Conservation (phyloP, 805 yeast genomes). For the Ogataea trehaloabstinens region DNA sequence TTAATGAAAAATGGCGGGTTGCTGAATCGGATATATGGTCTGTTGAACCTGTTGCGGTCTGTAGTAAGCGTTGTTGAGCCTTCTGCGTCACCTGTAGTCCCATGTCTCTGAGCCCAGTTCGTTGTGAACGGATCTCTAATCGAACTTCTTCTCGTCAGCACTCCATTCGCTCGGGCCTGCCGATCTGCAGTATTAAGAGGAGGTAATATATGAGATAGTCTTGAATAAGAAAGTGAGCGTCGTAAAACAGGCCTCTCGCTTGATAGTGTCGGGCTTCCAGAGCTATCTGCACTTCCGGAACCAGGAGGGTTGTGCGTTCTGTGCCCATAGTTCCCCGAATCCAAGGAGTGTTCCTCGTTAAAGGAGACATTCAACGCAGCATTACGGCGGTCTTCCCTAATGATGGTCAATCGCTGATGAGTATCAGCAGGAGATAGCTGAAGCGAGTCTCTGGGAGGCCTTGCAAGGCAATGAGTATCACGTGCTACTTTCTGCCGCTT, state of each 20-base stretch:
- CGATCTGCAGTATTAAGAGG: background rate
- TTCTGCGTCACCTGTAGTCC: background rate
- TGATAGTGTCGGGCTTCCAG: background rate
- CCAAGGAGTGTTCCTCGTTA: too few species aligned
- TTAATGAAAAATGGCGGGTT: conserved; percentile 13
- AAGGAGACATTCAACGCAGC: background rate
- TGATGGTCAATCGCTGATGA: background rate
- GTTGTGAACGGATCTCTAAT: conserved; percentile 3
- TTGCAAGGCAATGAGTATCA: background rate
- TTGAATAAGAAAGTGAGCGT: background rate
- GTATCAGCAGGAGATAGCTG: background rate
- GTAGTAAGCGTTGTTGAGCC: background rate
- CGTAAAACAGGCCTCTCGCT: background rate
- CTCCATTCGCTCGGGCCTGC: background rate
- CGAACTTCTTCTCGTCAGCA: conserved; percentile 2
- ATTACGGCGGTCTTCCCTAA: background rate
- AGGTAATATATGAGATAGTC: background rate
- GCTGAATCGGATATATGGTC: conserved; percentile 14
- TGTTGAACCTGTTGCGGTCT: conserved; percentile 8
- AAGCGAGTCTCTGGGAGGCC: background rate
- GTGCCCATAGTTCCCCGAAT: too few species aligned
- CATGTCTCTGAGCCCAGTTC: background rate
- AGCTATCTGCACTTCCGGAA: background rate
- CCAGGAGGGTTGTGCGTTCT: background rate
- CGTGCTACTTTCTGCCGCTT: background rate